Conservation (phyloP, 306 rosid genomes). For the Cucumis cinereus region DNA sequence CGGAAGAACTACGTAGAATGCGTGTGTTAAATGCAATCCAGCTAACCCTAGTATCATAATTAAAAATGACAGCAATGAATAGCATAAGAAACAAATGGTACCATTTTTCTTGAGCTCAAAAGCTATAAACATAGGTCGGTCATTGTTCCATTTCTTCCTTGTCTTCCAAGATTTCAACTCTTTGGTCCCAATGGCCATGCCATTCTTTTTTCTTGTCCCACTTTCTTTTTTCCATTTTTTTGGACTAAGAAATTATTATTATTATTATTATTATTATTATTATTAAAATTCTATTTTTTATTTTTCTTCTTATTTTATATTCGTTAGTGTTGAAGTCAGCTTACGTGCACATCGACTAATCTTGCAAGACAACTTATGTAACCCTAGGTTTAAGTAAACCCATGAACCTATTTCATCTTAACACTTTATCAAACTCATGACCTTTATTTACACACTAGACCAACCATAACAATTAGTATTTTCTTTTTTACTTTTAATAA, state of each 20-base stretch:
- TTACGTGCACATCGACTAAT: too few species aligned
- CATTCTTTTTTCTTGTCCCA: background rate
- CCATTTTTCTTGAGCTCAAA: background rate
- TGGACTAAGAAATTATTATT: background rate
- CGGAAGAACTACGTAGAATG: background rate
- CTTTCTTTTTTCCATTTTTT: background rate
- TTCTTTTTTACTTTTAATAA: too few species aligned
- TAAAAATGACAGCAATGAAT: background rate
- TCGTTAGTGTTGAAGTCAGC: too few species aligned
- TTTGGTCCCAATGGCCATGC: background rate
- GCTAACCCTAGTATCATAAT: background rate
- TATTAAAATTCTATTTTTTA: too few species aligned
- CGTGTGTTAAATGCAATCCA: background rate
- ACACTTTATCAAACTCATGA: too few species aligned
- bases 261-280: too few species aligned
- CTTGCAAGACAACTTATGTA: too few species aligned
- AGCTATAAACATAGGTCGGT: slow-evolving; percentile 4
- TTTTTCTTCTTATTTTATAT: too few species aligned
- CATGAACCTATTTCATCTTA: too few species aligned
- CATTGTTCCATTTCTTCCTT: background rate
- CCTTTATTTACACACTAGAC: too few species aligned
- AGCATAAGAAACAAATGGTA: background rate
- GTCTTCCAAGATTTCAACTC: background rate
- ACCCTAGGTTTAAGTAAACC: too few species aligned
- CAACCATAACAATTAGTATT: too few species aligned